Base-by-base conservation (phyloP, 2,329 filamentous ascomycete species). In the Phoma sp. region DNA sequence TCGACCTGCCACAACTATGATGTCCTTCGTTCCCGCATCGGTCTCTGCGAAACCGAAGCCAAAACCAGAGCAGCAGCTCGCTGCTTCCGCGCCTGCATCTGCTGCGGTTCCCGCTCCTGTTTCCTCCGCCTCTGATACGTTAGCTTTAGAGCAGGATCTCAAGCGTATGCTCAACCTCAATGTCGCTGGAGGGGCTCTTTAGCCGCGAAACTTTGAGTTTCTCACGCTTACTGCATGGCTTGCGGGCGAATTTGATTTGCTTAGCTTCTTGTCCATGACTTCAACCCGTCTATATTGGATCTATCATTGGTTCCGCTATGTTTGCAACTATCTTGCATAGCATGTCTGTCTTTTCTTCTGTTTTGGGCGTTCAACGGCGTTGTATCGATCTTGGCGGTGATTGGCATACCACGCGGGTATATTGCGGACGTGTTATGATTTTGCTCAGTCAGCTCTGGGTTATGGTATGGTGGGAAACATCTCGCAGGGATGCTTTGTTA, bases 1-100 rank as follows among this genome's bases (percentile, higher is more conserved):
- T 2, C 71, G 67, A 49, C 52, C 65, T 14, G 59, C 57, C 23
- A 66, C 62, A 11, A 62, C 64, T 5, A 65, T 66, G 59, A 71
- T 71, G 63, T 66, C 70, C 33, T 74, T 74, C 36, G 66, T 73
- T 29, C 71, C 71, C 49, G 67, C 70, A n/a, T 74, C 71, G 11
- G 71, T 74, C 32, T 64, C 67, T 14, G 70, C 71, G 3, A 74
- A 72, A 25, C 53, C 53, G 7, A 56, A 56, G 27, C 38, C 43
- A 4, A 74, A 72, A 25, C n/a, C 33, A 3, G 47, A 47, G 35
- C 42, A 42, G 53, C 64, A 69, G 46, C 63, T 64, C 42, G 58
- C 66, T 39, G 51, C 62, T 23, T 62, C 65, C 35, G 50, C 63
- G 11, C 60, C 61, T 29, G 49, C 65, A 25, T 47, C 58, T 7